Conservation (phyloP, 805 yeast species). For the Pichia pseudocactophila region DNA sequence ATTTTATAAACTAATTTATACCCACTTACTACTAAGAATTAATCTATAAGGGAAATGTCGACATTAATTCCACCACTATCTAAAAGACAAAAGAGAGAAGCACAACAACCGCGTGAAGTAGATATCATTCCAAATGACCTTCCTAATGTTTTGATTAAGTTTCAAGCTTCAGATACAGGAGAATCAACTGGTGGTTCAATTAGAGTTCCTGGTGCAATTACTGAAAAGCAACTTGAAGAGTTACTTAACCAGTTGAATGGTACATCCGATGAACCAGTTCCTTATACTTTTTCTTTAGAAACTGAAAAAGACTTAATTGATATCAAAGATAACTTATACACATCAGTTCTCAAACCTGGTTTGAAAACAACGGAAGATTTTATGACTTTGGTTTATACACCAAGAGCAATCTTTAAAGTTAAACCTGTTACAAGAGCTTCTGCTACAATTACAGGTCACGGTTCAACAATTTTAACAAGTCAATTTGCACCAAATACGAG, state of each 20-base stretch:
- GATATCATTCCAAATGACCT: slow-evolving; percentile 65
- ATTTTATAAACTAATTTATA: neutral
- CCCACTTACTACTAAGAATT: neutral
- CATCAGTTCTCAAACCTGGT: slow-evolving; percentile 79
- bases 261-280: slow-evolving; percentile 72
- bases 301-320: slow-evolving; percentile 51
- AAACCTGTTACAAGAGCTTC: slow-evolving; percentile 83
- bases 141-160: slow-evolving; percentile 80
- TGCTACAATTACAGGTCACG: slow-evolving; percentile 93
- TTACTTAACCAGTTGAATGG: slow-evolving; percentile 72
- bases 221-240: slow-evolving; percentile 81
- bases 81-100: slow-evolving; percentile 75
- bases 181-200: slow-evolving; percentile 74
- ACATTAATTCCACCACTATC: slow-evolving; percentile 91
- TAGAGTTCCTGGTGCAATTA: slow-evolving; percentile 84
- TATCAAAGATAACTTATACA: slow-evolving; percentile 67
- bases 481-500: slow-evolving; percentile 90
- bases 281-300: slow-evolving; percentile 74
- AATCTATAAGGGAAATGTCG: slow-evolving; percentile 48
- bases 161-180: slow-evolving; percentile 91
- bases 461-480: slow-evolving; percentile 83
- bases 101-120: slow-evolving; percentile 73
- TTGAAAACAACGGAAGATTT: slow-evolving; percentile 87
- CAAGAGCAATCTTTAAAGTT: slow-evolving; percentile 91
- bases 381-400: slow-evolving; percentile 83